These are phyloP conservation scores for Endoconidiophora laricicola DNA, from an alignment of 2,329 filamentous ascomycete genomes.

Conservation along the genomic window DNA sequence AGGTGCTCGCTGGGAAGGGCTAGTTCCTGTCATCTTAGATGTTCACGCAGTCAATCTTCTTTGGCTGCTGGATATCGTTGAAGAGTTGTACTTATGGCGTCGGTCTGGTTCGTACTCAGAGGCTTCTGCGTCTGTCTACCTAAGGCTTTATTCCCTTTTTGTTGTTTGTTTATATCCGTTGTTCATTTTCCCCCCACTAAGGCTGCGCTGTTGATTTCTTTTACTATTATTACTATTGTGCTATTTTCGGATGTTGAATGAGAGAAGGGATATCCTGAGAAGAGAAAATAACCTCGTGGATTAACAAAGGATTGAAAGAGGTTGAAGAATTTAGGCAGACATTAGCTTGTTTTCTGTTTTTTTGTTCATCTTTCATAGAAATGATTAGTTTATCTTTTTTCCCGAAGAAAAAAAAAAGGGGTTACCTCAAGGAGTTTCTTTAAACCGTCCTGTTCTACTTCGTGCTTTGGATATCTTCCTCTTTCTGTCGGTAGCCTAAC, in stretches of 20 bases:
- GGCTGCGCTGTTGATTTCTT: too few species aligned
- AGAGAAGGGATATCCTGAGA: not conserved
- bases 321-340: not conserved
- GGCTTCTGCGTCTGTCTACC: too few species aligned
- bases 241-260: too few species aligned
- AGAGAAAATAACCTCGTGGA: not conserved
- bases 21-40: not conserved
- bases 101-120: too few species aligned
- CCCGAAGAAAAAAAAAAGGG: not conserved
- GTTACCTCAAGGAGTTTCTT: too few species aligned
- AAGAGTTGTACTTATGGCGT: too few species aligned
- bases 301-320: not conserved
- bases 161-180: not conserved
- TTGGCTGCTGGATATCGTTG: too few species aligned
- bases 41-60: too few species aligned
- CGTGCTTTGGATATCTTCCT: not conserved
- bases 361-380: constrained; percentile 4
- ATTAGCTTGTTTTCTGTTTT: constrained; percentile 4
- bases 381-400: not conserved
- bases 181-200: too few species aligned
- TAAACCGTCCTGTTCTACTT: not conserved
- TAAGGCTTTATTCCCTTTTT: too few species aligned
- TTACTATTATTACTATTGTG: too few species aligned
- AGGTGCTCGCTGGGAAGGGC: too few species aligned
- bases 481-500: not conserved